Conservation (phyloP, 495 filamentous ascomycete species). For the Aspergillus cristatus region DNA sequence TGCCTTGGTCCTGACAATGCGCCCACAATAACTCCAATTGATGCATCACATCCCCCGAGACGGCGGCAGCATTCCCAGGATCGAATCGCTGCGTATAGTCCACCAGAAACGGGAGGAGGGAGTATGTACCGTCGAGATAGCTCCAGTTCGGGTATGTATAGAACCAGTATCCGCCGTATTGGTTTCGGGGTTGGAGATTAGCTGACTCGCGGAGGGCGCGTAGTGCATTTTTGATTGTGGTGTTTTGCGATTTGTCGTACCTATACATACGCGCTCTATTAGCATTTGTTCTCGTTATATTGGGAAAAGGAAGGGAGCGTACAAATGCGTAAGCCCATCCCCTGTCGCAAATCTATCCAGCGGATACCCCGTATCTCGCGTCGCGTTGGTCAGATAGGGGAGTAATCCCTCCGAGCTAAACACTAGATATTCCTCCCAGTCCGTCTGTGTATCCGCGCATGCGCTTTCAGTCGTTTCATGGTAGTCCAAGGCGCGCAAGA, state of each 20-base stretch:
- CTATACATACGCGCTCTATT: conserved; percentile 4
- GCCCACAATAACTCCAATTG: conserved; percentile 44
- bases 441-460: conserved; percentile 6
- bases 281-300: neutral
- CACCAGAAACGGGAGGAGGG: conserved; percentile 41
- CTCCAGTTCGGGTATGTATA: conserved; percentile 46
- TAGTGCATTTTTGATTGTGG: conserved; percentile 30
- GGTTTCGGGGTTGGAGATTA: conserved; percentile 33
- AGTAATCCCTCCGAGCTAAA: conserved; percentile 20
- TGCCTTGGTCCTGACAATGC: conserved; percentile 38
- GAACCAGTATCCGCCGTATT: conserved; percentile 44
- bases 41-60: conserved; percentile 35
- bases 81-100: conserved; percentile 37
- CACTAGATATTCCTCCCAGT: conserved; percentile 10
- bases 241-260: conserved; percentile 19
- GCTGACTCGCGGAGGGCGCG: conserved; percentile 38
- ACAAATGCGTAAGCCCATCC: conserved; percentile 28
- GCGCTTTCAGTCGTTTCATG: conserved; percentile 3
- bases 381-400: conserved; percentile 21
- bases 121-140: conserved; percentile 50
- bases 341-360: conserved; percentile 32
- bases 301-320: neutral
- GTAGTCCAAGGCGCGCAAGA: conserved; percentile 25
- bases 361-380: conserved; percentile 21
- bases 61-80: conserved; percentile 23